These are phyloP conservation scores for Diplodia scrobiculata DNA, from an alignment of 2,329 filamentous ascomycete species.

Conservation along the genomic window DNA sequence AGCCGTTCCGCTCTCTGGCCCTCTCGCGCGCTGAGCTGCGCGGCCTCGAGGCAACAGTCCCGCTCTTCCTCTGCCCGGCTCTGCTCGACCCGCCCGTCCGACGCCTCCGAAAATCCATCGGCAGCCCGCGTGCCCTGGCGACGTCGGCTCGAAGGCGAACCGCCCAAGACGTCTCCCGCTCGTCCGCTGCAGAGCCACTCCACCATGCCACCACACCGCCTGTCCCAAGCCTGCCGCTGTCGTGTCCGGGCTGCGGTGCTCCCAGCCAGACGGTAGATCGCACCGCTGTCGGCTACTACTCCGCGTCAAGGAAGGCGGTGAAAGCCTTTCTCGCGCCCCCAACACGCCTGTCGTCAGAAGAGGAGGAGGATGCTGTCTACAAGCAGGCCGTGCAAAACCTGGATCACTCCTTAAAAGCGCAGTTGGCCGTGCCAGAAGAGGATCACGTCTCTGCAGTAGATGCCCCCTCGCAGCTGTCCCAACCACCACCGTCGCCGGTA, in stretches of 20 bases:
- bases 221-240: constrained; percentile 48
- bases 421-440: not conserved
- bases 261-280: constrained; percentile 59
- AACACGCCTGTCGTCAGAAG: constrained; percentile 18
- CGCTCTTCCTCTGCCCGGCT: constrained; percentile 42
- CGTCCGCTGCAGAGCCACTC: constrained; percentile 16
- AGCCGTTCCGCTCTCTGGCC: not conserved
- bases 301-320: constrained; percentile 52
- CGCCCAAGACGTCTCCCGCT: constrained; percentile 3
- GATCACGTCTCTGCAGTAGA: not conserved
- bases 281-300: constrained; percentile 61
- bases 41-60: constrained; percentile 35
- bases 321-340: constrained; percentile 44
- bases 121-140: not conserved
- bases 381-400: constrained; percentile 41
- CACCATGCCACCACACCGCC: not conserved
- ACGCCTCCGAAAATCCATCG: constrained; percentile 7
- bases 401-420: constrained; percentile 31
- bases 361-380: constrained; percentile 44
- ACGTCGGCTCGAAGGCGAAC: constrained; percentile 14
- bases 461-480: not conserved
- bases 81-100: constrained; percentile 33
- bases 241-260: constrained; percentile 66
- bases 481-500: constrained; percentile 53
- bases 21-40: constrained; percentile 17